phyloP scores from a whole-genome alignment of 768 basidiomycete genomes.

The Chalciporus piperatus region DNA sequence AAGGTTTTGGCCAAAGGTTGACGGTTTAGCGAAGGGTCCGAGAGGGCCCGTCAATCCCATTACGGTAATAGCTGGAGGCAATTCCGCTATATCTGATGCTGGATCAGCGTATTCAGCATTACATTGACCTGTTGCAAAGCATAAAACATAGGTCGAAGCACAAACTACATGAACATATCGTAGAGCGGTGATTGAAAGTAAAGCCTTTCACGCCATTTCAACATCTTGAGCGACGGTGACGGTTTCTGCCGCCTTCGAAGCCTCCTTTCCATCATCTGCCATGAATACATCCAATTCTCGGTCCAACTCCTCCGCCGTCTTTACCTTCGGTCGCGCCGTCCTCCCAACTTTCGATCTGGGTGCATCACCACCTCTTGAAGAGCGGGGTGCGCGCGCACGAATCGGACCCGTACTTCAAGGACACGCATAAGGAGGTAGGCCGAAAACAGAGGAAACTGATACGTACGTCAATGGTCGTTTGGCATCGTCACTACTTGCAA shows the following conservation, averaged over 20 bases:
- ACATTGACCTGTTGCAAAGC: neutral
- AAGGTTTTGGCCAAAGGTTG: neutral
- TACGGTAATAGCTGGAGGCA: too few relatives aligned
- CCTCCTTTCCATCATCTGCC: conserved; percentile 48
- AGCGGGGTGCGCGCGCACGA: conserved; percentile 35
- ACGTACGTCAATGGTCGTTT: conserved; percentile 17
- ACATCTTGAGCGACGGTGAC: conserved; percentile 40
- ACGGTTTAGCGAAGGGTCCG: neutral
- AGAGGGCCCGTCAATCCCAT: neutral
- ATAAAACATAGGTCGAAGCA: conserved; percentile 1
- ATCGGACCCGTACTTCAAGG: conserved; percentile 39
- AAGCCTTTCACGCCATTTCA: conserved; percentile 45
- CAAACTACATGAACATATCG: conserved; percentile 20
- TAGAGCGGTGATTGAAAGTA: neutral
- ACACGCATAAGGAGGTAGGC: conserved; percentile 1
- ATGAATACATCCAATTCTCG: conserved; percentile 86
- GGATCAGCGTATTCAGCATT: too few relatives aligned
- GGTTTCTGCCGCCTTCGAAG: conserved; percentile 11
- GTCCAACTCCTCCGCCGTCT: conserved; percentile 83
- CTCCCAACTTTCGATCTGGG: conserved; percentile 30
- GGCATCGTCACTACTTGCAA: conserved; percentile 45
- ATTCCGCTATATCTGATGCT: too few relatives aligned
- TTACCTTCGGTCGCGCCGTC: conserved; percentile 46
- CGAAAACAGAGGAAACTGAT: neutral
- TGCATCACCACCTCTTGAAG: conserved; percentile 9